phyloP scores from a whole-genome alignment of 371 early-diverging fungal species.

The Basidiobolus meristosporus region DNA sequence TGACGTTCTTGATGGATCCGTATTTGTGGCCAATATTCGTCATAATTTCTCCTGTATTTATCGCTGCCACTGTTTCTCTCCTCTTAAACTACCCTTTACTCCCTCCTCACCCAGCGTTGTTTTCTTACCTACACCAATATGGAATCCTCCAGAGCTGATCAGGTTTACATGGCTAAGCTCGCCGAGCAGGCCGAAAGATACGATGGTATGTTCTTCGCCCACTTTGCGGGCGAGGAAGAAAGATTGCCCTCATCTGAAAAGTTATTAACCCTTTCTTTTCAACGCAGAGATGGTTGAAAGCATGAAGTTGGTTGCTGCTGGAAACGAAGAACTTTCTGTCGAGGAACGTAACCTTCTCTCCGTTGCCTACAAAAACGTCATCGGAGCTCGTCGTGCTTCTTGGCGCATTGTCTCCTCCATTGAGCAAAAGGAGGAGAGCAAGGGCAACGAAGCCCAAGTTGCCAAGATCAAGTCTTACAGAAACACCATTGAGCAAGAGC shows the following conservation, averaged over 20 bases:
- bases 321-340: conserved; percentile 45
- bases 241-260: no score
- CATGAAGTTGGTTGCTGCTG: conserved; percentile 42
- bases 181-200: conserved; percentile 99
- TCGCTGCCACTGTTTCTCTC: no score
- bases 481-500: conserved; percentile 53
- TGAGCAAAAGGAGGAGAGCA: conserved; percentile 74
- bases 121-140: no score
- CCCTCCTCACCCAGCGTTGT: no score
- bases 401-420: conserved; percentile 91
- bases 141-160: background rate
- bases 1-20: no score
- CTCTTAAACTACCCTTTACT: no score
- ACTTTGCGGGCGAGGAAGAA: background rate
- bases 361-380: conserved; percentile 95
- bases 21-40: no score
- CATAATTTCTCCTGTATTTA: no score
- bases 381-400: conserved; percentile 86
- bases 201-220: conserved; percentile 22
- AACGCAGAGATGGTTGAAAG: conserved; percentile 61
- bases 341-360: conserved; percentile 91
- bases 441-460: conserved; percentile 44
- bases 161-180: conserved; percentile 88
- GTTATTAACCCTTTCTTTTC: no score
- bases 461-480: conserved; percentile 54